These are phyloP conservation scores for Sporothrix inflata DNA, from an alignment of 2,329 filamentous ascomycete genomes.

Conservation along the genomic window DNA sequence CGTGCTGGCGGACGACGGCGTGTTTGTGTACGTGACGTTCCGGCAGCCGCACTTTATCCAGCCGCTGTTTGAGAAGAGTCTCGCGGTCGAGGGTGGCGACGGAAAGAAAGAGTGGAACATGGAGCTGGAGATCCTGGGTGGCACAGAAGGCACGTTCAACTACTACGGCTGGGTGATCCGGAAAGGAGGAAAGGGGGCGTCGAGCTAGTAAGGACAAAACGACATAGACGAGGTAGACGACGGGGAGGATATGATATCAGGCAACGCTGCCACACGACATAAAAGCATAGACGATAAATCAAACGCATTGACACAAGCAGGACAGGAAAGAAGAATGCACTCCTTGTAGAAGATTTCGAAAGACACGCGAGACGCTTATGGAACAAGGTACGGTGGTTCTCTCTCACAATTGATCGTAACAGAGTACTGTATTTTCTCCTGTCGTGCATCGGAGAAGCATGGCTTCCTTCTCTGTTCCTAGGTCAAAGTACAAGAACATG, in stretches of 20 bases:
- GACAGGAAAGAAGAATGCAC: too few species aligned
- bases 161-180: conserved; percentile 50
- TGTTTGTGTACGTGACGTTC: conserved; percentile 58
- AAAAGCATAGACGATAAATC: background rate
- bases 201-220: background rate
- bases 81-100: conserved; percentile 37
- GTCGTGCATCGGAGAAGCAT: background rate
- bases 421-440: background rate
- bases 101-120: conserved; percentile 52
- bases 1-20: conserved; percentile 51
- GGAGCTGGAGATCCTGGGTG: conserved; percentile 48
- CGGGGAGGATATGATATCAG: background rate
- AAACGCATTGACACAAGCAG: background rate
- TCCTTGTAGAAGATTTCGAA: too few species aligned
- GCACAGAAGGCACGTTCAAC: conserved; percentile 48
- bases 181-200: conserved; percentile 26
- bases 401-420: too few species aligned
- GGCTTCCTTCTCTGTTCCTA: too few species aligned
- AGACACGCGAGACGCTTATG: too few species aligned
- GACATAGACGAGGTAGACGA: too few species aligned
- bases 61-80: conserved; percentile 45
- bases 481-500: background rate
- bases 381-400: background rate
- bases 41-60: conserved; percentile 59
- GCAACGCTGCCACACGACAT: background rate